These are phyloP conservation scores for Tetradesmus lagerheimii DNA, from an alignment of 139 green algal species.

Conservation along the genomic window DNA sequence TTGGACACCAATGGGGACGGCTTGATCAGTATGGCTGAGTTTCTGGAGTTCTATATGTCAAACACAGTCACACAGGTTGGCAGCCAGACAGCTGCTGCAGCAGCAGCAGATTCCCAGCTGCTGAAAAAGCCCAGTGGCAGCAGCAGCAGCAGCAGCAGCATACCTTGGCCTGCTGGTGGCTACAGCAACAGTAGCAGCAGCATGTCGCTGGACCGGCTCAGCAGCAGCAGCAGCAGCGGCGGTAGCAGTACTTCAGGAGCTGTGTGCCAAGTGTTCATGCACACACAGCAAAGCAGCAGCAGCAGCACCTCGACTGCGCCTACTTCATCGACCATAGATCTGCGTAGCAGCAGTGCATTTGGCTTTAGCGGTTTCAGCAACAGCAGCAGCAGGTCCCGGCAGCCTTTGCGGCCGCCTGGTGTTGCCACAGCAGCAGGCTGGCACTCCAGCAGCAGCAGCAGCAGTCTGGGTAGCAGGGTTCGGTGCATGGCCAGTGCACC, in stretches of 20 bases:
- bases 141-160: neutral
- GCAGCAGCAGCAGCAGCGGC: neutral
- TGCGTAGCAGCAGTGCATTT: neutral
- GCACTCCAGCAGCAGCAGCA: neutral
- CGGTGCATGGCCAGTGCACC: slow-evolving; percentile 4
- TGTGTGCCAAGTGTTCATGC: neutral
- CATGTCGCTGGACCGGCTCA: too few relatives aligned
- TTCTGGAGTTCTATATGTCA: slow-evolving; percentile 51
- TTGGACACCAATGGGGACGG: slow-evolving; percentile 45
- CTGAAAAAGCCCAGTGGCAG: neutral
- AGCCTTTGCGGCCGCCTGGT: neutral
- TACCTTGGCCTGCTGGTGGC: neutral
- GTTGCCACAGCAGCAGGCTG: neutral
- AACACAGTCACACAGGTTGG: neutral
- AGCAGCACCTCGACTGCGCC: neutral
- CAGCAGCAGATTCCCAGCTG: neutral
- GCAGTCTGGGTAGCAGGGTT: neutral
- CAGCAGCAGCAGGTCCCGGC: neutral
- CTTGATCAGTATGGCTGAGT: slow-evolving; percentile 55
- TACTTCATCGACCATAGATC: neutral
- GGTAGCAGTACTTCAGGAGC: neutral
- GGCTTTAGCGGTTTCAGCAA: neutral
- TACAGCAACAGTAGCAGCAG: neutral
- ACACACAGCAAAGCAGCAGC: neutral
- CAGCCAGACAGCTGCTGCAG: slow-evolving; percentile 6